These are phyloP conservation scores for Botrytis hyacinthi DNA, from an alignment of 2,329 filamentous ascomycete species.

Conservation along the genomic window DNA sequence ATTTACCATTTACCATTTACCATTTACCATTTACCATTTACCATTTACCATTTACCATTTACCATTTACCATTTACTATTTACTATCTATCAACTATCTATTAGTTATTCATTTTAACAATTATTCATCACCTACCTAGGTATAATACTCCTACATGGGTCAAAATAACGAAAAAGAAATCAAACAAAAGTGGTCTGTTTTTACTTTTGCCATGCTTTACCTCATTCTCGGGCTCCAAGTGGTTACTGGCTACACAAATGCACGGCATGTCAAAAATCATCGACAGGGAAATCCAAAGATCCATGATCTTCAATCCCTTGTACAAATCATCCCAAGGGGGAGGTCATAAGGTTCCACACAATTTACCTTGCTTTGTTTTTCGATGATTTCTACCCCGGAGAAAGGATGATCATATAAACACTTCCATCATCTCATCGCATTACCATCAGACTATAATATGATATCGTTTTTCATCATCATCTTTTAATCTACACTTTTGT, in stretches of 20 bases:
- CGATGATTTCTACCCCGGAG: not conserved
- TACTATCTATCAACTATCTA: no score
- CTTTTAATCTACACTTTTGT: not conserved
- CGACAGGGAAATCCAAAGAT: not conserved
- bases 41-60: no score
- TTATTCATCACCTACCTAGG: no score
- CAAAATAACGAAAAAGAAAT: no score
- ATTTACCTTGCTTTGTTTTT: constrained; percentile 16
- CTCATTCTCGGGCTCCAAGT: constrained; percentile 17
- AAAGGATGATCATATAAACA: constrained; percentile 6
- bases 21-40: no score
- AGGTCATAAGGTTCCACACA: constrained; percentile 13
- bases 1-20: no score
- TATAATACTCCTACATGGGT: no score
- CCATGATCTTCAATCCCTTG: constrained; percentile 1
- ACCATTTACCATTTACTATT: no score
- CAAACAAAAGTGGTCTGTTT: not conserved
- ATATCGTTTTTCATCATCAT: constrained; percentile 17
- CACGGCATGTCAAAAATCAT: constrained; percentile 13
- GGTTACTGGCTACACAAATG: not conserved
- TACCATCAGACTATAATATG: constrained; percentile 13
- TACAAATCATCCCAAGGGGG: constrained; percentile 1
- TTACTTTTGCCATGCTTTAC: constrained; percentile 17
- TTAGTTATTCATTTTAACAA: no score
- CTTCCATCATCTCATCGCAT: not conserved